Evolutionary conservation across 148 eudicot genomes (phyloP).

Genomic region (Rheum nobile): DNA sequence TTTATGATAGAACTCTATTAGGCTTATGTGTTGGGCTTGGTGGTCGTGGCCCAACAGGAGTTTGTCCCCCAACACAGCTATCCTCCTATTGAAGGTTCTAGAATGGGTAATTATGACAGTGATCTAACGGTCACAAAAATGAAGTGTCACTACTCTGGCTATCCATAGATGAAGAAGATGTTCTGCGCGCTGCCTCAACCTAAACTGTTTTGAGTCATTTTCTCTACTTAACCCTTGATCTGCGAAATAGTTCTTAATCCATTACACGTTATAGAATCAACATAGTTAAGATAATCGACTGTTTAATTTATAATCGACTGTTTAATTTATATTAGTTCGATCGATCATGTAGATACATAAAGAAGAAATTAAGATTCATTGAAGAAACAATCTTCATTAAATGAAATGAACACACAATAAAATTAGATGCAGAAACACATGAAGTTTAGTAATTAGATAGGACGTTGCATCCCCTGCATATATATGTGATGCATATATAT

Average conservation of each 20-base stretch:
- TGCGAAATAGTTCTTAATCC: not conserved
- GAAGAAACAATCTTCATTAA: not conserved
- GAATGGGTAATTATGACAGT: too few species aligned
- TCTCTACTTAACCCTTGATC: too few species aligned
- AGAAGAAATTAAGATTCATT: not conserved
- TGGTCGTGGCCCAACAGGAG: too few species aligned
- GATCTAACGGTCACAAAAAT: too few species aligned
- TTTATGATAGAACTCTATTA: too few species aligned
- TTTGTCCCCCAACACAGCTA: too few species aligned
- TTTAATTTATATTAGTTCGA: not conserved
- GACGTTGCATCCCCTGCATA: not conserved
- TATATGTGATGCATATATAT: not conserved
- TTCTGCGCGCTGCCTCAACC: too few species aligned
- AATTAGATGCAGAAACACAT: not conserved
- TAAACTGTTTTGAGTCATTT: too few species aligned
- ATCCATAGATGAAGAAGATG: too few species aligned
- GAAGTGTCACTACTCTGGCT: too few species aligned
- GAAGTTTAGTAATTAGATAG: conserved; percentile 3
- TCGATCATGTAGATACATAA: not conserved
- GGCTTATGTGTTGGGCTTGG: too few species aligned
- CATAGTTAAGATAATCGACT: not conserved
- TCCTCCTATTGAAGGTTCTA: too few species aligned
- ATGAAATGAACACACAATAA: conserved; percentile 3
- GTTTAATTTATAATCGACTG: not conserved
- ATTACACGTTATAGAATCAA: not conserved